These are phyloP conservation scores for Hypoxylon trugodes DNA, from an alignment of 495 filamentous ascomycete species.

Conservation along the genomic window DNA sequence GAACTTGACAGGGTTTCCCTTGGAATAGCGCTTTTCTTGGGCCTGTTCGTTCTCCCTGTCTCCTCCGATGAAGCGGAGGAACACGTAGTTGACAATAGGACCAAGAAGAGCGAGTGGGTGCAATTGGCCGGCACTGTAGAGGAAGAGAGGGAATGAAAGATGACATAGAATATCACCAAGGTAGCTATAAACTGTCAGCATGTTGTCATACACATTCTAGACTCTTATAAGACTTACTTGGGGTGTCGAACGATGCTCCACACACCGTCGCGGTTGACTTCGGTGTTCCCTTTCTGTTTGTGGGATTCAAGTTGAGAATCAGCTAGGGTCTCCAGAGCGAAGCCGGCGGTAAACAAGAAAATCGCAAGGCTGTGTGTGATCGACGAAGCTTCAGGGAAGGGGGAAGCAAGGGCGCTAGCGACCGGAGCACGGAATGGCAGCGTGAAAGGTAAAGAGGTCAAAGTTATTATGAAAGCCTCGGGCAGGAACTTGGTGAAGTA, in stretches of 20 bases:
- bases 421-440: slow-evolving; percentile 56
- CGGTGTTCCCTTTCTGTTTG: slow-evolving; percentile 45
- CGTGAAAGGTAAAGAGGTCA: slow-evolving; percentile 64
- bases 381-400: slow-evolving; percentile 21
- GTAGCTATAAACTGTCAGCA: slow-evolving; percentile 53
- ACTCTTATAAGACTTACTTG: slow-evolving; percentile 55
- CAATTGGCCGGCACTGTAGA: slow-evolving; percentile 61
- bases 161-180: slow-evolving; percentile 66
- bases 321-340: slow-evolving; percentile 62
- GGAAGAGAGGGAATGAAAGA: slow-evolving; percentile 56
- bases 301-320: slow-evolving; percentile 58
- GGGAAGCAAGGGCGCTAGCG: slow-evolving; percentile 35
- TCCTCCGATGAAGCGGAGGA: slow-evolving; percentile 63
- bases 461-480: slow-evolving; percentile 59
- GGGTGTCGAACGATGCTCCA: slow-evolving; percentile 69
- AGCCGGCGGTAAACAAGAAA: slow-evolving; percentile 62
- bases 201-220: not conserved
- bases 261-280: slow-evolving; percentile 56
- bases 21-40: slow-evolving; percentile 59
- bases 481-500: slow-evolving; percentile 61
- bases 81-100: slow-evolving; percentile 64
- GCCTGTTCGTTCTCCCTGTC: slow-evolving; percentile 62
- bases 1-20: slow-evolving; percentile 57
- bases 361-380: slow-evolving; percentile 56
- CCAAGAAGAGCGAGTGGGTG: slow-evolving; percentile 63